These are phyloP conservation scores for Fusarium nematophilum DNA, from an alignment of 2,329 filamentous ascomycete genomes.

Conservation along the genomic window DNA sequence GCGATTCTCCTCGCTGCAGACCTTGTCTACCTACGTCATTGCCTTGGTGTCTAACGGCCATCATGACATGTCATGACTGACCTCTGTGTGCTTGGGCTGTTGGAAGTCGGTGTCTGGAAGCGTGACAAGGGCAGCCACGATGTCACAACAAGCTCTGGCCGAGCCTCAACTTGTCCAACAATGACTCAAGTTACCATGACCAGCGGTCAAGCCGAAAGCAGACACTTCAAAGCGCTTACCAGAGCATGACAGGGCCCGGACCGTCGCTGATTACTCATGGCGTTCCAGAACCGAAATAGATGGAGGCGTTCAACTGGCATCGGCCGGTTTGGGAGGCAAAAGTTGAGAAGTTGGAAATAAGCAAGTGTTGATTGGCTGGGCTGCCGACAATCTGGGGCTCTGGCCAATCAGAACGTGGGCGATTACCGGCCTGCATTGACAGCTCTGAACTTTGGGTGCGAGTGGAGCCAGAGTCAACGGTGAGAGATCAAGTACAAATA, in stretches of 20 bases:
- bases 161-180: too few species aligned
- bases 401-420: constrained; percentile 19
- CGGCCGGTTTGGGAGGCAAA: constrained; percentile 34
- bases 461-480: constrained; percentile 24
- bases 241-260: constrained; percentile 2
- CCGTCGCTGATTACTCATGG: constrained; percentile 7
- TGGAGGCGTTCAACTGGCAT: constrained; percentile 7
- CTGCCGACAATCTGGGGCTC: fast-evolving
- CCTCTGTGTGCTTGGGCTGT: too few species aligned
- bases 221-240: not conserved
- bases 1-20: too few species aligned
- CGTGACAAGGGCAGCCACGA: too few species aligned
- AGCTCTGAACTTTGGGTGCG: constrained; percentile 9
- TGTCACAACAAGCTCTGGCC: too few species aligned
- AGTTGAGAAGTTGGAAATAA: constrained; percentile 38
- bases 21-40: too few species aligned
- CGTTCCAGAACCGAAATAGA: constrained; percentile 3
- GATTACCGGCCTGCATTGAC: constrained; percentile 31
- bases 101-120: too few species aligned
- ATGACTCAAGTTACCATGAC: too few species aligned
- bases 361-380: constrained; percentile 33
- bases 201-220: not conserved
- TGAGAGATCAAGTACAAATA: constrained; percentile 42
- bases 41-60: too few species aligned
- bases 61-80: constrained; percentile 14